Evolutionary conservation across 2,329 filamentous ascomycete species (phyloP).

Genomic region (Thelonectria rubi): DNA sequence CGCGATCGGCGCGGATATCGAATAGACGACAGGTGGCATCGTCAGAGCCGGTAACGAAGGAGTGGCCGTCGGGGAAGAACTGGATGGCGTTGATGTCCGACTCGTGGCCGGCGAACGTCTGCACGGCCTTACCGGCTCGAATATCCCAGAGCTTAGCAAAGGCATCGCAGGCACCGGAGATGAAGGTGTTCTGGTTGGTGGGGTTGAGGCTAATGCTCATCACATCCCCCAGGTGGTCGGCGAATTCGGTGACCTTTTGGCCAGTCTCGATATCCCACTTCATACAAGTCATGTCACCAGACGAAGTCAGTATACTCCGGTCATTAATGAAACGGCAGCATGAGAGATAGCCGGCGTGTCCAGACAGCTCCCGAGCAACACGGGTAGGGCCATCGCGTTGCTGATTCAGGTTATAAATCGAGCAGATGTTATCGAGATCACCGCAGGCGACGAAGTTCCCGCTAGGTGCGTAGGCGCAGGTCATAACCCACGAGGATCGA

Average conservation of each 20-base stretch:
- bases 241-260: constrained; percentile 96
- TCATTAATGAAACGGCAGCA: constrained; percentile 99
- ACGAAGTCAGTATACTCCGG: constrained; percentile 95
- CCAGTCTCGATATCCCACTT: constrained; percentile 99
- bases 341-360: constrained; percentile 95
- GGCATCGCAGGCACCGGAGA: constrained; percentile 98
- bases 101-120: constrained; percentile 98
- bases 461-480: constrained; percentile 97
- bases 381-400: constrained; percentile 94
- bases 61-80: constrained; percentile 99
- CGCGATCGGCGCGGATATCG: constrained; percentile 93
- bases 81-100: constrained; percentile 99
- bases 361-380: constrained; percentile 93
- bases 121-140: constrained; percentile 95
- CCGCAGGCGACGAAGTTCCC: constrained; percentile 99
- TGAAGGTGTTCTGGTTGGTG: constrained; percentile 98
- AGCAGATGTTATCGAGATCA: constrained; percentile 99
- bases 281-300: constrained; percentile 99
- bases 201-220: constrained; percentile 99
- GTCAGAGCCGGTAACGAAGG: constrained; percentile 96
- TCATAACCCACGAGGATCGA: constrained; percentile 99
- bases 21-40: constrained; percentile 97
- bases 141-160: constrained; percentile 99
- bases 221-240: constrained; percentile 96
- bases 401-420: constrained; percentile 98